Evolutionary conservation across 1,139 yeast species (phyloP), one percentile per base, ranked within the genome.

Genomic region (Blastobotrys raffinosifermentans): DNA sequence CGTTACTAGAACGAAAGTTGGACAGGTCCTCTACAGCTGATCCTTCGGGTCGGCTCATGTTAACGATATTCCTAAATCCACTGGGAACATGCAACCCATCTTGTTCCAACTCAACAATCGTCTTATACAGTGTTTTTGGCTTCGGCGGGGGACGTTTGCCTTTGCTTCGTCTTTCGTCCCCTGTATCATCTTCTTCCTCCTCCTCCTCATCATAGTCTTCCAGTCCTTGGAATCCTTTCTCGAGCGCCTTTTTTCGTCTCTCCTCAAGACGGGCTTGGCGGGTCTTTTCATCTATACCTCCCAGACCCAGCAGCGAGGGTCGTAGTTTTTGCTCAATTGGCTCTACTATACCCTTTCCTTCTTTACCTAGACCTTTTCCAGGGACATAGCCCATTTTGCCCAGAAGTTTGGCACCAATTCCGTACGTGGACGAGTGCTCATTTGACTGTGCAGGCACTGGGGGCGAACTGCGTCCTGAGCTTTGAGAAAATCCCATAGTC

Each of bases 341-440:
- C 14, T 72, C 73, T 0, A 73, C 71, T 2, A 86, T 85, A 27
- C 98, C 98, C 36, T 70, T 70, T 1, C 79, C 77, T 16, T 69
- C 61, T 3, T 65, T 61, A 0, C 98, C 98, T 16, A 91, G 69
- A 0, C 97, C 97, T 46, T 73, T 67, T 0, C 98, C 98, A 30
- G 73, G 73, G 11, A 70, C 69, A 57, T 86, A 89, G 0, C 98
- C 98, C 97, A 91, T 89, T 49, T 77, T 73, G 53, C 77, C 69
- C 67, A 91, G 60, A 36, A 91, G 64, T 37, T 72, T 64, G 2
- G 96, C 96, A 23, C 97, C 98, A 31, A 86, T 75, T 7, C 98
- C 97, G 53, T 87, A 89, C 17, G 37, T 40, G n/a, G 50, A 27
- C 14, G 32, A 27, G 11, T 37, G 45, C n/a, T 34, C 32, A 4